Conservation (phyloP, 208 protist species). For the Leishmania guyanensis region DNA sequence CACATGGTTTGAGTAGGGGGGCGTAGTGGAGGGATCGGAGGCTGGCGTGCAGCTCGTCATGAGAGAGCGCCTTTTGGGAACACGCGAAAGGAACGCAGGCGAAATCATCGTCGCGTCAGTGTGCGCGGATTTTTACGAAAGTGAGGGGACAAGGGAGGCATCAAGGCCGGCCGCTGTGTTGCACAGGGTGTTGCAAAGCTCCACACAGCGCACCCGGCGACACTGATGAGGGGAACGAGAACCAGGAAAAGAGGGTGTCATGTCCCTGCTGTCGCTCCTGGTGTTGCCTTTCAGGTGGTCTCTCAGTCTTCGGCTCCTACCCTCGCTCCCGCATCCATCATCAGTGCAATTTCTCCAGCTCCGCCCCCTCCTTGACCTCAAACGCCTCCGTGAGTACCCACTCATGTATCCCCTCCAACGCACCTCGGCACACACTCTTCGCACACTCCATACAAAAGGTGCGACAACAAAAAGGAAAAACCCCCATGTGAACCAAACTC, state of each 20-base stretch:
- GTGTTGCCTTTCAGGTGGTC: background rate
- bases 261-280: background rate
- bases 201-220: background rate
- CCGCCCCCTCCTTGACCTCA: background rate
- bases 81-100: too few relatives aligned
- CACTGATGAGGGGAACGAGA: background rate
- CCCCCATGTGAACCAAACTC: slow-evolving; percentile 1
- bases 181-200: background rate
- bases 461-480: background rate
- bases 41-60: too few relatives aligned
- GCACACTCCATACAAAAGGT: background rate
- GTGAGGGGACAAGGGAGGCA: too few relatives aligned
- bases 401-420: background rate
- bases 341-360: background rate
- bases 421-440: background rate
- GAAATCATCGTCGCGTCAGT: too few relatives aligned
- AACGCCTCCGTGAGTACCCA: background rate
- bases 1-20: too few relatives aligned
- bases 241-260: background rate
- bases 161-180: background rate
- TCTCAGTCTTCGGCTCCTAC: background rate
- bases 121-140: too few relatives aligned
- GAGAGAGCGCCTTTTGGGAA: too few relatives aligned
- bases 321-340: background rate
- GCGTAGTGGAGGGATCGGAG: too few relatives aligned